Conservation (phyloP, 352 stramenopile species). For the Phytophthora hybrid region DNA sequence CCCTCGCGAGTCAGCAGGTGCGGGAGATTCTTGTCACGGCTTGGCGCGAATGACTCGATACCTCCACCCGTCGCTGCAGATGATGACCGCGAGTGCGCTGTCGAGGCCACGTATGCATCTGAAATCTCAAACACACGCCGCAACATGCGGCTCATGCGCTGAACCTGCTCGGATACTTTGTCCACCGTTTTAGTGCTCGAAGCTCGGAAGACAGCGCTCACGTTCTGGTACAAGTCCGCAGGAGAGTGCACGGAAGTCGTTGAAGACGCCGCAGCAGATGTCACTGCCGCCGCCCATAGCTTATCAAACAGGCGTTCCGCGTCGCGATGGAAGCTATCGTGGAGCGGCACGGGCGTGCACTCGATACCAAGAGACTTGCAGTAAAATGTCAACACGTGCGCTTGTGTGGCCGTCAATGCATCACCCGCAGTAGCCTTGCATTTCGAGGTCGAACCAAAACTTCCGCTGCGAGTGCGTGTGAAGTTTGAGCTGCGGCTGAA, state of each 20-base stretch:
- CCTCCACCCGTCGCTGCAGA: slow-evolving; percentile 29
- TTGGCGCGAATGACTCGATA: slow-evolving; percentile 71
- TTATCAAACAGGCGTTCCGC: slow-evolving; percentile 89
- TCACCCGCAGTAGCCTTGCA: slow-evolving; percentile 41
- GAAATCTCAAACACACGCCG: slow-evolving; percentile 88
- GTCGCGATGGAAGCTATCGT: slow-evolving; percentile 81
- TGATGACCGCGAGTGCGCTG: slow-evolving; percentile 63
- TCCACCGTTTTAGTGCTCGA: slow-evolving; percentile 37
- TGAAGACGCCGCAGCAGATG: slow-evolving; percentile 30
- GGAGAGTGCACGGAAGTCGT: slow-evolving; percentile 38
- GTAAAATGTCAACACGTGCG: slow-evolving; percentile 83
- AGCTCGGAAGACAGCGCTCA: slow-evolving; percentile 47
- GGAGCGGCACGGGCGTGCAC: slow-evolving; percentile 68
- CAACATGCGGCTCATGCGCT: slow-evolving; percentile 75
- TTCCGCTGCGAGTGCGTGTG: slow-evolving; percentile 37
- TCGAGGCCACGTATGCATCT: slow-evolving; percentile 86
- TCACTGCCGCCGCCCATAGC: slow-evolving; percentile 53
- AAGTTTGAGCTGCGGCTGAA: slow-evolving; percentile 38
- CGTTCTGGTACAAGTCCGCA: slow-evolving; percentile 45
- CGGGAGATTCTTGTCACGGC: slow-evolving; percentile 57
- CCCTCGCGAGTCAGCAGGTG: slow-evolving; percentile 73
- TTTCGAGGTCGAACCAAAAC: slow-evolving; percentile 41
- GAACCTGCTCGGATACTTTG: slow-evolving; percentile 57
- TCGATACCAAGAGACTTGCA: slow-evolving; percentile 83
- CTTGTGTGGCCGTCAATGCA: slow-evolving; percentile 65